Evolutionary conservation across 1,284 basidiomycete species (phyloP).

Genomic region (Sphagnurus paluster): DNA sequence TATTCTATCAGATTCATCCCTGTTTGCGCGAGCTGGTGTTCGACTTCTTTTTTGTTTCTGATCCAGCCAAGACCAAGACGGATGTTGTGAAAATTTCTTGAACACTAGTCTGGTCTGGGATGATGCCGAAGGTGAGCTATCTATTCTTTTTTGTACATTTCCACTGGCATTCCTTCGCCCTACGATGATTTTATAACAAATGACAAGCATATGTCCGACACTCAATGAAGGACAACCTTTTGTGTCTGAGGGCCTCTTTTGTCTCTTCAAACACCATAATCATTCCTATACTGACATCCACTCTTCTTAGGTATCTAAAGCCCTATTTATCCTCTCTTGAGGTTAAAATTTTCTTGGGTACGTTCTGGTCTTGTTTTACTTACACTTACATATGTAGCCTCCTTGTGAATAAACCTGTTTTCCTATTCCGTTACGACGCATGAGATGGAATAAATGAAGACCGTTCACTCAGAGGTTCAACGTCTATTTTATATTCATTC

Average conservation of each 20-base stretch:
- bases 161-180: constrained; percentile 18
- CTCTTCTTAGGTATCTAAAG: not conserved
- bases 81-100: not conserved
- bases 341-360: no score
- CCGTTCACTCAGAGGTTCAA: no score
- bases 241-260: constrained; percentile 32
- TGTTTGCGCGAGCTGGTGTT: constrained; percentile 1
- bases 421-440: no score
- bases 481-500: no score
- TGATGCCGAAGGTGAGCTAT: constrained; percentile 20
- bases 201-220: constrained; percentile 44
- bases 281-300: not conserved
- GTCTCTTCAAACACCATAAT: not conserved
- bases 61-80: not conserved
- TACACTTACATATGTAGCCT: no score
- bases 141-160: not conserved
- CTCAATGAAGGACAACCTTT: constrained; percentile 34
- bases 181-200: constrained; percentile 31
- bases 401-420: no score
- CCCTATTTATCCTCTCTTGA: no score
- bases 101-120: no score
- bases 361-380: no score
- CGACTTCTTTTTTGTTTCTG: constrained; percentile 3
- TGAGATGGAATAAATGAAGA: no score
- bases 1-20: constrained; percentile 1